Evolutionary conservation across 495 filamentous ascomycete genomes (phyloP), one percentile per base, ranked within the genome.

Genomic region (Evernia prunastri): DNA sequence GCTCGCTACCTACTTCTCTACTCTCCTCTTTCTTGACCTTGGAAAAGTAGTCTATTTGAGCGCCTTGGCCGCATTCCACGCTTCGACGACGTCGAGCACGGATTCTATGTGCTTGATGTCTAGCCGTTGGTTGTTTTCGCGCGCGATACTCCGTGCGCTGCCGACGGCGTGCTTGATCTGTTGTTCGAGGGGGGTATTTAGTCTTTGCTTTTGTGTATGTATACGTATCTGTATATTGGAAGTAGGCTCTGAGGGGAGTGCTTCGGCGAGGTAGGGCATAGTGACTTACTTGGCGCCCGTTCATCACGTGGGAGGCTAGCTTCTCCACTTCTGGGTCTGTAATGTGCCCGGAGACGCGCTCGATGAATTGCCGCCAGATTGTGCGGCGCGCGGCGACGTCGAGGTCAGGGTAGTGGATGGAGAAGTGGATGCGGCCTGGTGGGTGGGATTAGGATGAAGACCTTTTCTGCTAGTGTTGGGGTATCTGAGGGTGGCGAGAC

Each of bases 341-440:
- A 27, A 47, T 27, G 5, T 31, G 18, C n/a, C 54, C 40, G 37
- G 54, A 33, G 47, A 51, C 62, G 1, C 39, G 42, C 27, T 40
- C 2, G 17, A 61, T 63, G 57, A 67, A 69, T 1, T 37, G 33
- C 15, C 33, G 61, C 67, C 67, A 69, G 20, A 69, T 62, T 17
- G 10, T n/a, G 27, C 7, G 66, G 4, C 67, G 67, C 11, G 59
- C 64, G 23, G 31, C 9, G 8, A 31, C 35, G 58, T 69, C 67
- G 13, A 69, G 67, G 33, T 63, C 40, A 3, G 67, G 67, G 15
- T 68, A 61, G 29, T 64, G 58, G 29, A 76, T 58, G n/a, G 60
- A 69, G 53, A 82, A 71, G 61, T 84, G 79, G 45, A 83, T 75
- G 39, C 81, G 78, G 37, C 63, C 63, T 65, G 56, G 25, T 3